These are phyloP conservation scores for Penicillium decumbens DNA, from an alignment of 2,329 filamentous ascomycete genomes.

Conservation along the genomic window DNA sequence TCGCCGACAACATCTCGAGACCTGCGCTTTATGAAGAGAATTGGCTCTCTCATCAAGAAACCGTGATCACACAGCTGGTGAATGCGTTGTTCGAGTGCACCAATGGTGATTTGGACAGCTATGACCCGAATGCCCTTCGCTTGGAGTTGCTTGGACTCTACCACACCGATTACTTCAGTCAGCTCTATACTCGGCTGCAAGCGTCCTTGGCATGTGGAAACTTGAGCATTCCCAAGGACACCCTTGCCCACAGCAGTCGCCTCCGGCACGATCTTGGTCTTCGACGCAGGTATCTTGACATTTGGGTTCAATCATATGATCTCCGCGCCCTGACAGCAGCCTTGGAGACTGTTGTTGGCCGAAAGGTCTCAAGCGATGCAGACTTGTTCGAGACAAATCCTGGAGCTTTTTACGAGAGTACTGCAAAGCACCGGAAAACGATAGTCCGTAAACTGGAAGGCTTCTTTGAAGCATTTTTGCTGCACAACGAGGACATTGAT, in stretches of 20 bases:
- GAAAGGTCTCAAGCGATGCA: slow-evolving; percentile 38
- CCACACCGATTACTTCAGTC: slow-evolving; percentile 48
- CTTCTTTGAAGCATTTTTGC: slow-evolving; percentile 55
- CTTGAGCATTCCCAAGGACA: slow-evolving; percentile 53
- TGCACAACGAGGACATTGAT: slow-evolving; percentile 54
- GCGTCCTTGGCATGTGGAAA: slow-evolving; percentile 56
- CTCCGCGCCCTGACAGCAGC: slow-evolving; percentile 49
- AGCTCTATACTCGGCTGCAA: slow-evolving; percentile 55
- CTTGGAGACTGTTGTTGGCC: slow-evolving; percentile 57
- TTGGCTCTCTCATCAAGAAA: slow-evolving; percentile 60
- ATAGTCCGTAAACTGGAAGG: slow-evolving; percentile 44
- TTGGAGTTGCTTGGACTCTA: slow-evolving; percentile 52
- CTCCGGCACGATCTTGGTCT: slow-evolving; percentile 56
- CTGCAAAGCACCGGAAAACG: slow-evolving; percentile 14
- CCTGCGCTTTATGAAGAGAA: slow-evolving; percentile 60
- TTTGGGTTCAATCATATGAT: slow-evolving; percentile 58
- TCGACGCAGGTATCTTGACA: slow-evolving; percentile 52
- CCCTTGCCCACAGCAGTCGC: slow-evolving; percentile 43
- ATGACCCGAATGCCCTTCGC: slow-evolving; percentile 37
- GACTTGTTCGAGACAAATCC: slow-evolving; percentile 8
- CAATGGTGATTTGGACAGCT: slow-evolving; percentile 9
- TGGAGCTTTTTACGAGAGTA: background rate
- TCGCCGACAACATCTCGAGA: slow-evolving; percentile 52
- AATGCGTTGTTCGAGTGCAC: slow-evolving; percentile 52
- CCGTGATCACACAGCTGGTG: slow-evolving; percentile 56